phyloP scores from a whole-genome alignment of 2,329 filamentous ascomycete genomes.

The Chaetothyriales sp. region DNA sequence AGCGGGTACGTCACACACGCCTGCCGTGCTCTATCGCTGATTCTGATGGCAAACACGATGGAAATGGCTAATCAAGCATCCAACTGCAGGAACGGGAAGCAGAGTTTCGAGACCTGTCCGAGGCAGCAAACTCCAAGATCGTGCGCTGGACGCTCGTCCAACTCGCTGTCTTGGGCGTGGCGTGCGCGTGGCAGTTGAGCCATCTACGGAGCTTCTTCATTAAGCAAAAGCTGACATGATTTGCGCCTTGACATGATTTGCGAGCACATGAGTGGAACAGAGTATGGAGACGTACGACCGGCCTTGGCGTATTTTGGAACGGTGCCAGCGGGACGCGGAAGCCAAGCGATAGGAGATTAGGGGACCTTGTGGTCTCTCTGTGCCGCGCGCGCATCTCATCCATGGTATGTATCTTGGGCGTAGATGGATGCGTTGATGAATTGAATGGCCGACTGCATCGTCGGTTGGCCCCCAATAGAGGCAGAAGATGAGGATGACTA shows the following conservation, averaged over 20 bases:
- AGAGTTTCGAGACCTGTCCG: conserved; percentile 95
- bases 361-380: no score
- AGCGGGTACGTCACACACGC: conserved; percentile 50
- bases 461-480: neutral
- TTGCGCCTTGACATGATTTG: no score
- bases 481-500: neutral
- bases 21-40: neutral
- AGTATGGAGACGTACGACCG: neutral
- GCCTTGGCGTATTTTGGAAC: neutral
- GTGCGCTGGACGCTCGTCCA: conserved; percentile 91
- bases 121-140: conserved; percentile 80
- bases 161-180: conserved; percentile 65
- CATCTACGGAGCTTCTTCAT: conserved; percentile 97
- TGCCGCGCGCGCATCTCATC: neutral
- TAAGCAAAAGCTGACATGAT: conserved; percentile 93
- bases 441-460: neutral
- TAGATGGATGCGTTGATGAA: neutral
- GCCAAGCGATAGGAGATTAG: no score
- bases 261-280: neutral
- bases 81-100: conserved; percentile 72
- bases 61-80: neutral
- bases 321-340: no score
- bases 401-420: neutral
- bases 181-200: conserved; percentile 93
- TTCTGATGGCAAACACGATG: neutral